Evolutionary conservation across 129 eudicot species (phyloP).

Genomic region (Flaveria trinervia): DNA sequence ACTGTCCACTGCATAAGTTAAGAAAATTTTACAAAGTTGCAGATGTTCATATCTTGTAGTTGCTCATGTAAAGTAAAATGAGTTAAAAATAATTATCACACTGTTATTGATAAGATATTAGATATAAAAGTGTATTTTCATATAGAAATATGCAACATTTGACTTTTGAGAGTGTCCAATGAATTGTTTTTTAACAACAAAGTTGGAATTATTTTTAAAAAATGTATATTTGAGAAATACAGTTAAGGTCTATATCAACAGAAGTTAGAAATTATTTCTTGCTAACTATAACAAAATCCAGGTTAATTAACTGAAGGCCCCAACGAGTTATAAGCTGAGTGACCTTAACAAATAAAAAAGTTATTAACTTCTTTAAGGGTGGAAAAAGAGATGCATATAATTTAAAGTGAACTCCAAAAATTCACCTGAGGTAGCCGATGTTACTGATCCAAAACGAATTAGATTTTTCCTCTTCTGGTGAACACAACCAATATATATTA

Average conservation of each 20-base stretch:
- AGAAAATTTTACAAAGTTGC: conserved; percentile 1
- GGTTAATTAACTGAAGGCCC: not conserved
- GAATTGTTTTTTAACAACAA: not conserved
- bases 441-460: conserved; percentile 65
- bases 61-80: conserved; percentile 11
- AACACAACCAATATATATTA: conserved; percentile 19
- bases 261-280: not conserved
- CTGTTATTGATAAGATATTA: not conserved
- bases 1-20: conserved; percentile 55
- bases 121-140: not conserved
- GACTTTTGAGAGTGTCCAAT: not conserved
- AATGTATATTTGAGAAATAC: not conserved
- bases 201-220: not conserved
- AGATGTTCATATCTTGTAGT: not conserved
- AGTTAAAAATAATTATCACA: not conserved
- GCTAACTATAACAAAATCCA: not conserved
- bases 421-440: conserved; percentile 71
- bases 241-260: not conserved
- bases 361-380: not conserved
- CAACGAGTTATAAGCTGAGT: not conserved
- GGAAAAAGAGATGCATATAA: conserved; percentile 1
- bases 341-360: not conserved
- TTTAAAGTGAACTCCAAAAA: not conserved
- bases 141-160: not conserved
- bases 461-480: conserved; percentile 51